phyloP scores from a whole-genome alignment of 2,329 filamentous ascomycete species.

The Exophiala lecanii-corni region DNA sequence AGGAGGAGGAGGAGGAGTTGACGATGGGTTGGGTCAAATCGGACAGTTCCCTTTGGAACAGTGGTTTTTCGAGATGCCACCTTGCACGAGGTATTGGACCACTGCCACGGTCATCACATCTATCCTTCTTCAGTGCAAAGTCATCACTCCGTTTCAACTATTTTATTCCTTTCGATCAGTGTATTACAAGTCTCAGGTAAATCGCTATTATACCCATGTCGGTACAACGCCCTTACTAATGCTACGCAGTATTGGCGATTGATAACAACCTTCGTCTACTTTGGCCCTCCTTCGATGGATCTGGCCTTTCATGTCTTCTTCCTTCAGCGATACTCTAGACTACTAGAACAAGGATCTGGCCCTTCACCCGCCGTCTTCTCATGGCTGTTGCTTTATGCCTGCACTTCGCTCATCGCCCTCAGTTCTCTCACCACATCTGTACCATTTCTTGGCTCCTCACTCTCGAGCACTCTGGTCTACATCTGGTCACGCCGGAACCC shows the following conservation, averaged over 20 bases:
- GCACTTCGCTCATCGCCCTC: conserved; percentile 69
- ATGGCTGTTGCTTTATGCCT: conserved; percentile 86
- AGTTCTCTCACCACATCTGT: conserved; percentile 78
- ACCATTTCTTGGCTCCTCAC: conserved; percentile 85
- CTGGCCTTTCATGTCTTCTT: conserved; percentile 98
- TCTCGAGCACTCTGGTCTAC: conserved; percentile 91
- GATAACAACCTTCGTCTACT: conserved; percentile 95
- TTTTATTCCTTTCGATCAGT: conserved; percentile 95
- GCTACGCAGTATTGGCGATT: conserved; percentile 81
- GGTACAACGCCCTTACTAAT: neutral
- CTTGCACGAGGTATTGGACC: conserved; percentile 95
- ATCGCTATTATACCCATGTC: conserved; percentile 27
- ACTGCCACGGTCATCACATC: conserved; percentile 84
- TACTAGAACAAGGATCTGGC: conserved; percentile 91
- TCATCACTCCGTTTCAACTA: conserved; percentile 88
- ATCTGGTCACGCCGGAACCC: conserved; percentile 97
- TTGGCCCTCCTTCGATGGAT: conserved; percentile 88
- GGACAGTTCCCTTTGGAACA: conserved; percentile 77
- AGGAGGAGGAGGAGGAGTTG: conserved; percentile 18
- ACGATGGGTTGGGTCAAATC: conserved; percentile 33
- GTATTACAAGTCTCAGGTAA: conserved; percentile 84
- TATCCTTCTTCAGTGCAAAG: conserved; percentile 84
- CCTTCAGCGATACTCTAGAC: conserved; percentile 88
- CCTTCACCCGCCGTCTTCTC: conserved; percentile 89
- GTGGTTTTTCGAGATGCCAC: conserved; percentile 99